phyloP scores from a whole-genome alignment of 352 stramenopile genomes.

The Pythium aristosporum region DNA sequence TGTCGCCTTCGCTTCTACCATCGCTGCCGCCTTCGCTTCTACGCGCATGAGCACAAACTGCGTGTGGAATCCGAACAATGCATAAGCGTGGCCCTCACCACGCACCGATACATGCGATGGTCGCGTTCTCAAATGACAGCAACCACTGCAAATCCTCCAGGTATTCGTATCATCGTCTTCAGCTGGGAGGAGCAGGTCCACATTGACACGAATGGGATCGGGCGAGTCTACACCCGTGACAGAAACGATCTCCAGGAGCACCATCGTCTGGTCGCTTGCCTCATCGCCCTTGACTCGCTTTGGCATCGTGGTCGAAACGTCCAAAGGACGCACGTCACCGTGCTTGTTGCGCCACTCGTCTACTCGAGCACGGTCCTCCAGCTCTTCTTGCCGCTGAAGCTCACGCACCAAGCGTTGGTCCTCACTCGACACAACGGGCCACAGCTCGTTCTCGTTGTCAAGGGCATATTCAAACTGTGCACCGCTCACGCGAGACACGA shows the following conservation, averaged over 20 bases:
- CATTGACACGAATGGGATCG: conserved; percentile 10
- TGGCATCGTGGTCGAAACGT: background rate
- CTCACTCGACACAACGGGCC: conserved; percentile 35
- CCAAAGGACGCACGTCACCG: background rate
- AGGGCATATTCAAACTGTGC: conserved; percentile 58
- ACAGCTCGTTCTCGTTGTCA: conserved; percentile 56
- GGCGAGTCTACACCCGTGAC: background rate
- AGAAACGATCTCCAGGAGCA: conserved; percentile 23
- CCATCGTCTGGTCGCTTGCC: conserved; percentile 11
- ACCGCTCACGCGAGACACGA: conserved; percentile 30
- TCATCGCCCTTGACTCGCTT: background rate
- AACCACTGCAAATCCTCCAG: background rate
- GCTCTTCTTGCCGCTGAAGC: conserved; percentile 45
- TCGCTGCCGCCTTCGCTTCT: too few relatives aligned
- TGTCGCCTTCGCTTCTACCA: too few relatives aligned
- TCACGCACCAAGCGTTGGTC: conserved; percentile 45
- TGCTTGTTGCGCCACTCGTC: conserved; percentile 33
- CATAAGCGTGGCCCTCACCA: background rate
- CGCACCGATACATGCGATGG: background rate
- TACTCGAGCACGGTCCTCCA: conserved; percentile 30
- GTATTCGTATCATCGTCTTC: background rate
- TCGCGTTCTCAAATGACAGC: background rate
- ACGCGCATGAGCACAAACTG: conserved; percentile 3
- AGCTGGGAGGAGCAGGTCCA: background rate
- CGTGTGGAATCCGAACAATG: conserved; percentile 15